phyloP scores from a whole-genome alignment of 148 eudicot genomes.

The Vaccinium darrowii region DNA sequence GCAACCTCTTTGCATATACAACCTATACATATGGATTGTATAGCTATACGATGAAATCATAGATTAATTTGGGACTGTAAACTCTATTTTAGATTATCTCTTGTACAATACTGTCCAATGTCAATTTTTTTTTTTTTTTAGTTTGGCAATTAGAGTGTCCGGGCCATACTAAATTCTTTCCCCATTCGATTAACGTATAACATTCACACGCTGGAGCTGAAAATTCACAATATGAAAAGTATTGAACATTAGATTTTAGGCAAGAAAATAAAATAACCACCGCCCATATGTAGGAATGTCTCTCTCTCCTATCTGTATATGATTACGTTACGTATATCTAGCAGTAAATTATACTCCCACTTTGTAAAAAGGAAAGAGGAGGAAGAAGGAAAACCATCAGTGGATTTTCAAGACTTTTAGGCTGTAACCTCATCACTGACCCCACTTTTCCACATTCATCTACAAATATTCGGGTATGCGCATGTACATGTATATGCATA shows the following conservation, averaged over 20 bases:
- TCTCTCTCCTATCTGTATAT: not conserved
- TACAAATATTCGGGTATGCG: not conserved
- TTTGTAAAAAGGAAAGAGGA: not conserved
- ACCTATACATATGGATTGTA: not conserved
- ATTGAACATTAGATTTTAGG: too few relatives aligned
- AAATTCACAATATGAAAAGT: too few relatives aligned
- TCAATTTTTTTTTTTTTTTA: too few relatives aligned
- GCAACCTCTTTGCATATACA: too few relatives aligned
- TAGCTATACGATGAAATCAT: not conserved
- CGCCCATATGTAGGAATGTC: not conserved
- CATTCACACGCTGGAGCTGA: too few relatives aligned
- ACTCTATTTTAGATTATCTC: not conserved
- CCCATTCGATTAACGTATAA: too few relatives aligned
- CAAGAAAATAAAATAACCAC: too few relatives aligned
- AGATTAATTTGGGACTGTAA: not conserved
- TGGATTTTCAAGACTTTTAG: conserved; percentile 23
- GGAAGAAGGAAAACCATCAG: not conserved
- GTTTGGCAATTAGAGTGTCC: too few relatives aligned
- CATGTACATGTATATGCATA: not conserved
- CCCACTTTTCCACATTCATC: not conserved
- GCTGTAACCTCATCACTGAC: conserved; percentile 27
- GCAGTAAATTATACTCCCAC: not conserved
- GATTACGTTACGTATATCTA: not conserved
- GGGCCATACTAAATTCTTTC: too few relatives aligned
- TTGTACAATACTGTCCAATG: too few relatives aligned